Conservation (phyloP, 2,329 filamentous ascomycete species). For the Phyllosticta ampelicida region DNA sequence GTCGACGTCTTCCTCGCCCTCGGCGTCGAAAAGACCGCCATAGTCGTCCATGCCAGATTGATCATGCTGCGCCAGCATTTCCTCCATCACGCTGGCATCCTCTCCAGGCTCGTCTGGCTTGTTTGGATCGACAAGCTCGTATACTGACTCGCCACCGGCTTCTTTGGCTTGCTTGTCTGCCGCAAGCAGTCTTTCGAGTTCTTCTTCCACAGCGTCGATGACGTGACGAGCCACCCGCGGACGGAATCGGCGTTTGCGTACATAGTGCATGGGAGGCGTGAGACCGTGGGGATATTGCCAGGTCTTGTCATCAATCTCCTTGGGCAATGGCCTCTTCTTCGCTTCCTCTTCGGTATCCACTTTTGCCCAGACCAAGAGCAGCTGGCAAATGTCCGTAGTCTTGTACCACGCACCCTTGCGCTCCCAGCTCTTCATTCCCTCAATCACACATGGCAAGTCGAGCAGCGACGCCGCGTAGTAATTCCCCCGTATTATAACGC, state of each 20-base stretch:
- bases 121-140: constrained; percentile 44
- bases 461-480: constrained; percentile 70
- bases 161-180: constrained; percentile 50
- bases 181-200: constrained; percentile 62
- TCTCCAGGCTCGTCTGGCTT: constrained; percentile 19
- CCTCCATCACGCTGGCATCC: constrained; percentile 20
- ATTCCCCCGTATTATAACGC: constrained; percentile 58
- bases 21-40: constrained; percentile 31
- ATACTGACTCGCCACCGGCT: constrained; percentile 42
- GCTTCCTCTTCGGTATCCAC: constrained; percentile 48
- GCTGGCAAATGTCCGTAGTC: constrained; percentile 78
- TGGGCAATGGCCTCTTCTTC: constrained; percentile 50
- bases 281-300: constrained; percentile 75
- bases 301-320: constrained; percentile 55
- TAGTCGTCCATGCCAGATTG: constrained; percentile 16
- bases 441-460: constrained; percentile 76
- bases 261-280: constrained; percentile 80
- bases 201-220: constrained; percentile 72
- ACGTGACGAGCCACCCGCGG: constrained; percentile 73
- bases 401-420: constrained; percentile 75
- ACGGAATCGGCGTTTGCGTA: constrained; percentile 69
- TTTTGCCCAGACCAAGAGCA: constrained; percentile 66
- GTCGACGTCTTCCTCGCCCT: constrained; percentile 35
- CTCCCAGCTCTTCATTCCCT: constrained; percentile 91
- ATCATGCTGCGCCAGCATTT: constrained; percentile 28